A percentile compares a stretch with the other conserved stretches of the same genome.
Evolutionary conservation across 78 protist species (phyloP).

Genomic region (slime mould (Dictyostelium discoideum)): DNA sequence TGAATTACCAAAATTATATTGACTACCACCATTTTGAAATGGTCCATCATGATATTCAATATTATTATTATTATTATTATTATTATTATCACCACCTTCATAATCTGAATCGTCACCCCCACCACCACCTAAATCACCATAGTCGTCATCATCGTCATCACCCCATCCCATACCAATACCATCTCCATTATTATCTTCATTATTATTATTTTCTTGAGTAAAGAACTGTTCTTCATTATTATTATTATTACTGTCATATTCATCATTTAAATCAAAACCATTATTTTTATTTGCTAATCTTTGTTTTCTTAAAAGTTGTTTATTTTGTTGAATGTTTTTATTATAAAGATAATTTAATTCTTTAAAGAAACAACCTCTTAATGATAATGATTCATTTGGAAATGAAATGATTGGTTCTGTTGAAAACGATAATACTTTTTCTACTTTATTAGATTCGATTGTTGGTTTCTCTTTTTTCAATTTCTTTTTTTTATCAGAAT

Average conservation of each 20-base stretch:
- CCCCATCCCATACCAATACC: background rate
- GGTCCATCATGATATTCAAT: constrained; percentile 7
- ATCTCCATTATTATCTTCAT: background rate
- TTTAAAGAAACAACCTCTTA: constrained; percentile 56
- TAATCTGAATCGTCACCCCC: background rate
- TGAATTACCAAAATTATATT: background rate
- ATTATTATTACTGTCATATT: background rate
- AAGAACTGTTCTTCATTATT: no score
- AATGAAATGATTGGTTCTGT: background rate
- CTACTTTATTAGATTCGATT: background rate
- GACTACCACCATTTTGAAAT: background rate
- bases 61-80: no score
- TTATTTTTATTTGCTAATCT: background rate
- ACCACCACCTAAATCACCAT: background rate
- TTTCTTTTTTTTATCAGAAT: background rate
- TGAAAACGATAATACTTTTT: background rate
- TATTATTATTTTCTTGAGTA: background rate
- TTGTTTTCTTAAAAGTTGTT: background rate
- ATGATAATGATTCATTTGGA: constrained; percentile 31
- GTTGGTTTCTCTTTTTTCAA: background rate
- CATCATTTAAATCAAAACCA: background rate
- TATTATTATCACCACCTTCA: background rate
- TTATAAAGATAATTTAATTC: constrained; percentile 33
- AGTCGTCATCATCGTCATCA: background rate
- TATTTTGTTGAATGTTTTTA: background rate